Evolutionary conservation across 495 filamentous ascomycete species (phyloP).

Genomic region (Darksidea phi): DNA sequence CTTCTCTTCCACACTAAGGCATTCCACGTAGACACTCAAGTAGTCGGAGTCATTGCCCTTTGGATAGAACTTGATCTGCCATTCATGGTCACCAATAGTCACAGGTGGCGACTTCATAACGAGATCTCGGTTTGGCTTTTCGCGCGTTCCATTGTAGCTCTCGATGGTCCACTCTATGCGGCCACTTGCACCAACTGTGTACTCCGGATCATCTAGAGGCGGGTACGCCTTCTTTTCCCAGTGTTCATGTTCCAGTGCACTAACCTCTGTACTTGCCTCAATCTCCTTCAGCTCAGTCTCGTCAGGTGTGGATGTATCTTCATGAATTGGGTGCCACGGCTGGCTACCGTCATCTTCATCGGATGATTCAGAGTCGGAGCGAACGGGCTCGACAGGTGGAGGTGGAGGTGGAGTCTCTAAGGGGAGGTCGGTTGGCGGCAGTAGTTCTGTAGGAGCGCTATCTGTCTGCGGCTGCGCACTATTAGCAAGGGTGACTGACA

Average conservation of each 20-base stretch:
- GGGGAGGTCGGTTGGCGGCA: conserved; percentile 11
- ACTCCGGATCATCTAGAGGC: conserved; percentile 60
- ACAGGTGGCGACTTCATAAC: conserved; percentile 62
- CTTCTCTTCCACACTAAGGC: conserved; percentile 49
- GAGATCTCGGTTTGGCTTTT: conserved; percentile 57
- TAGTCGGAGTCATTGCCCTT: conserved; percentile 62
- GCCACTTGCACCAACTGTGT: conserved; percentile 52
- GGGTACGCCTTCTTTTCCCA: conserved; percentile 61
- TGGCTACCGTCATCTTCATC: conserved; percentile 36
- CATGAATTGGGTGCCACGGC: conserved; percentile 41
- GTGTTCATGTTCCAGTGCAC: conserved; percentile 57
- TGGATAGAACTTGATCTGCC: conserved; percentile 70
- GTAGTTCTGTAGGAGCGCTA: conserved; percentile 6
- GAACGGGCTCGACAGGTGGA: conserved; percentile 23
- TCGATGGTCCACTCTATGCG: conserved; percentile 61
- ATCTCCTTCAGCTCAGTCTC: conserved; percentile 63
- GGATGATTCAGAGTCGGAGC: conserved; percentile 32
- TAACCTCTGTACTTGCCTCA: conserved; percentile 51
- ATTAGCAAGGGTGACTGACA: not conserved
- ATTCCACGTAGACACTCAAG: conserved; percentile 65
- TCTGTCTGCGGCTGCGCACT: conserved; percentile 14
- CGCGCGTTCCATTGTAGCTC: conserved; percentile 60
- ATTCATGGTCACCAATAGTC: conserved; percentile 62
- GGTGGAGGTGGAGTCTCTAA: conserved; percentile 22
- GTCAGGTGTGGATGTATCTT: conserved; percentile 59